These are phyloP conservation scores for Rhypophila decipiens DNA, from an alignment of 495 filamentous ascomycete species.

Conservation along the genomic window DNA sequence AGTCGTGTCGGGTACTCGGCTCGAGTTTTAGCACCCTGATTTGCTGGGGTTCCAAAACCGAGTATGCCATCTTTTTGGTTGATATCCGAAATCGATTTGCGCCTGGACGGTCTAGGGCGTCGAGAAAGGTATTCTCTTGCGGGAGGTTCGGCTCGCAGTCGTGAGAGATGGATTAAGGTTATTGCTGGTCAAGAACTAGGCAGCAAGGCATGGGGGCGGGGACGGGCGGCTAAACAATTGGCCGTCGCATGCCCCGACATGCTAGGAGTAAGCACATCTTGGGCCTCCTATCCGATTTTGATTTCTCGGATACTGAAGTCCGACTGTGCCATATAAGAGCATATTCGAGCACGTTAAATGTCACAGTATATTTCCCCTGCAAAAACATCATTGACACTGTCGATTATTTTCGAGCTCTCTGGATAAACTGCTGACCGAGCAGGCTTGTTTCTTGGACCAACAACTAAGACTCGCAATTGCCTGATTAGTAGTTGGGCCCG, in stretches of 20 bases:
- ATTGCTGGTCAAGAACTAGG: not conserved
- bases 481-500: no score
- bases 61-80: not conserved
- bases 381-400: no score
- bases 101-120: not conserved
- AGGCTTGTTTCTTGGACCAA: no score
- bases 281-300: not conserved
- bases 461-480: no score
- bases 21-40: not conserved
- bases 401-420: constrained; percentile 48
- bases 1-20: not conserved
- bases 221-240: not conserved
- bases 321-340: not conserved
- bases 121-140: not conserved
- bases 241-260: not conserved
- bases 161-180: not conserved
- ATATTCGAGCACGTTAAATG: no score
- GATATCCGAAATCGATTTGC: not conserved
- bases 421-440: no score
- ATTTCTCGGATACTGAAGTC: not conserved
- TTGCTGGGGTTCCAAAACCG: not conserved
- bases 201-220: not conserved
- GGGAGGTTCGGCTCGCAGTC: not conserved
- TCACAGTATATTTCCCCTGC: no score
- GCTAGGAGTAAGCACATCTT: not conserved